Evolutionary conservation across 768 basidiomycete species (phyloP), one percentile per base, ranked within the genome.

Genomic region (Ephemerocybe angulata): DNA sequence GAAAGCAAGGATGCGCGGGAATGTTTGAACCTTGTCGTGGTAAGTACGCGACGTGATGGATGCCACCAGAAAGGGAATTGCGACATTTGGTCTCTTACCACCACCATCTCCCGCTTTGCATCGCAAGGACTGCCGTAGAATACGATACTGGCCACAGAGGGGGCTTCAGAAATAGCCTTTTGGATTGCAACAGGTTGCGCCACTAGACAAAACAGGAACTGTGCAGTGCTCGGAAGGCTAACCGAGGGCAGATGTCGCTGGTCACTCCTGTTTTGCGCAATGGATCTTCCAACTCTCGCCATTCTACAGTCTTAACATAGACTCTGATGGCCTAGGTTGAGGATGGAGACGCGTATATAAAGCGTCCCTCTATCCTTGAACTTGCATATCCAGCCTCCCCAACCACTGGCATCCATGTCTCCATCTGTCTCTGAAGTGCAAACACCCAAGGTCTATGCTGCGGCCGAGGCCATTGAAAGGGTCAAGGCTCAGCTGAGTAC

Each of bases 391-490:
- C 17, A 10, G 8, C 33, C 33, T 35, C 17, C 33, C 8, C 10
- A 43, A 19, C 35, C 30, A 24, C 30, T 24, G 38, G 24, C 51
- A 15, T 25, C 22, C 58, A 71, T 71, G 70, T 66, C 70, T 31
- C 70, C 69, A 30, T 71, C 69, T 25, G 68, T 71, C 50, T 50
- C 69, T 54, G 62, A 69, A 53, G 55, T 65, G 50, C 17, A 28
- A n/a, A 30, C 29, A 4, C 30, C 50, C 35, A 55, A 55, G n/a
- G 42, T 46, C 24, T 31, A 52, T 29, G 22, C 51, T 47, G 42
- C 40, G 21, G 56, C 38, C 37, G 50, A 50, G 42, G 35, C 55
- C 22, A 25, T 44, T 40, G 54, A 54, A 24, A 58, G 58, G 56
- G 24, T 49, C 46, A 54, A 54, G 53, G 46, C 29, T n/a, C 6